These are phyloP conservation scores for Mycena epipterygia DNA, from an alignment of 768 basidiomycete genomes.

Conservation along the genomic window DNA sequence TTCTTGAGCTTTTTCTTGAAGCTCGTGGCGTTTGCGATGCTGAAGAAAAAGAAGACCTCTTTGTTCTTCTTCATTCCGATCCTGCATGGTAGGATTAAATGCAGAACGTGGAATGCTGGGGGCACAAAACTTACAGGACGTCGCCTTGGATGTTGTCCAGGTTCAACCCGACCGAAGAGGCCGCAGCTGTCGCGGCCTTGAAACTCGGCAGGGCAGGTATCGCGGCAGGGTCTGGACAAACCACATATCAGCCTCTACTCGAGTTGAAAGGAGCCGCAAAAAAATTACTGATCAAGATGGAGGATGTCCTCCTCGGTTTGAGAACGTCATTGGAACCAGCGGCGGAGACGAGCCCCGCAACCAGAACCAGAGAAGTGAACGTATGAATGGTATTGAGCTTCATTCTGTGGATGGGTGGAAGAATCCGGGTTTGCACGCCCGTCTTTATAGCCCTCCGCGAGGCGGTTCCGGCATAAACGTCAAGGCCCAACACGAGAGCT, in stretches of 20 bases:
- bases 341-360: neutral
- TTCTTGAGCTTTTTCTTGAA: constrained; percentile 58
- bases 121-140: constrained; percentile 52
- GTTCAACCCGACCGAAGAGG: constrained; percentile 31
- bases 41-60: constrained; percentile 66
- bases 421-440: too few relatives aligned
- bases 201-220: neutral
- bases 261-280: neutral
- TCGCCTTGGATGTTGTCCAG: constrained; percentile 63
- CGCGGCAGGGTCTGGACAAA: neutral
- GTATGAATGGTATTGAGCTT: neutral
- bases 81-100: constrained; percentile 44
- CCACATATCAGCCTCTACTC: neutral
- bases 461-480: too few relatives aligned
- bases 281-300: constrained; percentile 5
- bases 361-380: neutral
- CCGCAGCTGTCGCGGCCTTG: neutral
- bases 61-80: constrained; percentile 70
- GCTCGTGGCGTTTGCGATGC: constrained; percentile 55
- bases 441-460: too few relatives aligned
- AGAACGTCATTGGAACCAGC: neutral
- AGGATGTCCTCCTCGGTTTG: neutral
- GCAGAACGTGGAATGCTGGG: neutral
- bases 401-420: neutral
- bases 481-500: too few relatives aligned